These are phyloP conservation scores for Fusarium sp. DNA, from an alignment of 2,329 filamentous ascomycete genomes.

Conservation along the genomic window DNA sequence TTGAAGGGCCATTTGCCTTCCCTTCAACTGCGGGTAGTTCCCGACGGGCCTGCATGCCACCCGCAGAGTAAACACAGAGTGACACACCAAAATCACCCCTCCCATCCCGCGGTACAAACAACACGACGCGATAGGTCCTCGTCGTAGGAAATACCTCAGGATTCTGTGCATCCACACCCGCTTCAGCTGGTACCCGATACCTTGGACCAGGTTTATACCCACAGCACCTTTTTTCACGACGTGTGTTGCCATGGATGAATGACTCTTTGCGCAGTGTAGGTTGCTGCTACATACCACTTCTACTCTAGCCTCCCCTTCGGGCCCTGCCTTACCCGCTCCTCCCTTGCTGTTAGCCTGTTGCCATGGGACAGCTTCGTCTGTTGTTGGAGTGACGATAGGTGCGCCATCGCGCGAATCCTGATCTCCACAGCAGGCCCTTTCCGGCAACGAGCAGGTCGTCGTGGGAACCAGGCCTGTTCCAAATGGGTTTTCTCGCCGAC, in stretches of 20 bases:
- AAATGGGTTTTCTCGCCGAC: conserved; percentile 12
- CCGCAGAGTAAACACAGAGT: conserved; percentile 7
- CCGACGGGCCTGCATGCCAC: conserved; percentile 11
- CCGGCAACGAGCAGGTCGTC: conserved; percentile 12
- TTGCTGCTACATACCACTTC: not conserved
- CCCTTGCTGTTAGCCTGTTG: conserved; percentile 22
- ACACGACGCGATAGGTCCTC: not conserved
- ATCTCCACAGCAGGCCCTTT: conserved; percentile 7
- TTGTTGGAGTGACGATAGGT: conserved; percentile 2
- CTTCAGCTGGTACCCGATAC: conserved; percentile 14
- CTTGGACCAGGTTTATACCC: not conserved
- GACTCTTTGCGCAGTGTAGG: not conserved
- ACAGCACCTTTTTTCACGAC: not conserved
- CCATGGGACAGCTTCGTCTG: not conserved
- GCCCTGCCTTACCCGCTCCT: conserved; percentile 32
- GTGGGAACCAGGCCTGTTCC: conserved; percentile 19
- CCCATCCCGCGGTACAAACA: not conserved
- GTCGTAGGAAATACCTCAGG: conserved; percentile 29
- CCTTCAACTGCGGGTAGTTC: conserved; percentile 23
- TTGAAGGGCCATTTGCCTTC: not conserved
- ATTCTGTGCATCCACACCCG: not conserved
- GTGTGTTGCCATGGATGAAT: not conserved
- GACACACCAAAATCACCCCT: not conserved
- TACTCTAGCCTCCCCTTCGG: conserved; percentile 12
- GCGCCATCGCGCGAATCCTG: conserved; percentile 1